A percentile compares a stretch with the other conserved stretches of the same genome.
Evolutionary conservation across 768 basidiomycete genomes (phyloP).

Genomic region (Brasilioporus rufonigricans): DNA sequence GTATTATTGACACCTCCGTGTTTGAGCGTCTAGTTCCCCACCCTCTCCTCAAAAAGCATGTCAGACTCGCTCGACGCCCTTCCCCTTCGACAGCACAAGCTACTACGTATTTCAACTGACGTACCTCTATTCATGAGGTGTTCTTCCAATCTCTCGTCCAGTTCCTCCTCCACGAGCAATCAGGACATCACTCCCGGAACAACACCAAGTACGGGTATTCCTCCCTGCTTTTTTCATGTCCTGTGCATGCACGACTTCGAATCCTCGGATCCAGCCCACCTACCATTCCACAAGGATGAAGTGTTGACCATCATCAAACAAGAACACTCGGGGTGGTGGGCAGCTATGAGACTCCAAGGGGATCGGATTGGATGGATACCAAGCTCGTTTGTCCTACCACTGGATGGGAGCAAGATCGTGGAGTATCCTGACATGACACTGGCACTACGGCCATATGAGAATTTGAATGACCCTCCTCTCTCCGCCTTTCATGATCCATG

Average conservation of each 20-base stretch:
- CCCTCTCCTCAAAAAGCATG: constrained; percentile 9
- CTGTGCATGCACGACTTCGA: constrained; percentile 69
- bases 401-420: constrained; percentile 33
- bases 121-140: constrained; percentile 35
- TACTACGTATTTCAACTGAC: constrained; percentile 33
- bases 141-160: constrained; percentile 32
- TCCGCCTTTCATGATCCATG: constrained; percentile 18
- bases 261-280: constrained; percentile 57
- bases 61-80: not conserved
- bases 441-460: constrained; percentile 29
- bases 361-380: constrained; percentile 74
- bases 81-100: constrained; percentile 11
- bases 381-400: constrained; percentile 59
- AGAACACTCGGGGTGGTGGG: constrained; percentile 81
- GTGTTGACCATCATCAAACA: constrained; percentile 65
- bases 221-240: constrained; percentile 38
- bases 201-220: constrained; percentile 31
- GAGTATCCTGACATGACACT: constrained; percentile 48
- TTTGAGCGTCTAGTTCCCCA: not conserved
- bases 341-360: constrained; percentile 57
- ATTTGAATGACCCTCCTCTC: constrained; percentile 2
- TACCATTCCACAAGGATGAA: constrained; percentile 64
- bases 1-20: not conserved
- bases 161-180: constrained; percentile 15
- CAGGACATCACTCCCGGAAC: constrained; percentile 16